Percentiles rank a stretch among this genome's conserved stretches.
Evolutionary conservation across 2,329 filamentous ascomycete species (phyloP).

Genomic region (Stemphylium vesicarium): DNA sequence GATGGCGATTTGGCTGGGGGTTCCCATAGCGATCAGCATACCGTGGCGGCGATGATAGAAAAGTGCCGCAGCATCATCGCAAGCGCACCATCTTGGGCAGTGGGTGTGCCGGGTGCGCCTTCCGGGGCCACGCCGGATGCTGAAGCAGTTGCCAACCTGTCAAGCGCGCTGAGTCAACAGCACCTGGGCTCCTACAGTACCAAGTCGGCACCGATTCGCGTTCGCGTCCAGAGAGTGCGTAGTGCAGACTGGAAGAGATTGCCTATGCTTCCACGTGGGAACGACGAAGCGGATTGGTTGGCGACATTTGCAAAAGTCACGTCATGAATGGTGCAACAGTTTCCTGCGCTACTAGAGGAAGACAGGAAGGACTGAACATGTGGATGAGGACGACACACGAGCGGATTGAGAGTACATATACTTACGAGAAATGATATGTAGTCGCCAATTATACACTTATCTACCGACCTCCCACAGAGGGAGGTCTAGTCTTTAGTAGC

Average conservation of each 20-base stretch:
- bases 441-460: neutral
- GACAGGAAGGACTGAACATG: neutral
- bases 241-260: neutral
- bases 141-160: neutral
- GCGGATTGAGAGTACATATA: too few species aligned
- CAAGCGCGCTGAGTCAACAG: neutral
- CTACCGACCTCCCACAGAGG: constrained; percentile 23
- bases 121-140: neutral
- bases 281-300: constrained; percentile 11
- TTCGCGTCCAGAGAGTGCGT: neutral
- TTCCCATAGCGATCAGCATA: neutral
- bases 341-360: neutral
- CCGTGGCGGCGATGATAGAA: neutral
- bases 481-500: constrained; percentile 20
- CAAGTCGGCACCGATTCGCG: neutral
- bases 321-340: constrained; percentile 7
- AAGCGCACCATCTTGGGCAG: neutral
- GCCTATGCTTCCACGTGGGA: neutral
- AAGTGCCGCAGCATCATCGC: neutral
- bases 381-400: too few species aligned
- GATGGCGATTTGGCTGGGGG: neutral
- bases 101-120: too few species aligned
- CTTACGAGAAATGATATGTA: too few species aligned
- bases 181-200: neutral
- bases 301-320: constrained; percentile 4